These are phyloP conservation scores for Apiospora saccharicola DNA, from an alignment of 2,329 filamentous ascomycete species.

Conservation along the genomic window DNA sequence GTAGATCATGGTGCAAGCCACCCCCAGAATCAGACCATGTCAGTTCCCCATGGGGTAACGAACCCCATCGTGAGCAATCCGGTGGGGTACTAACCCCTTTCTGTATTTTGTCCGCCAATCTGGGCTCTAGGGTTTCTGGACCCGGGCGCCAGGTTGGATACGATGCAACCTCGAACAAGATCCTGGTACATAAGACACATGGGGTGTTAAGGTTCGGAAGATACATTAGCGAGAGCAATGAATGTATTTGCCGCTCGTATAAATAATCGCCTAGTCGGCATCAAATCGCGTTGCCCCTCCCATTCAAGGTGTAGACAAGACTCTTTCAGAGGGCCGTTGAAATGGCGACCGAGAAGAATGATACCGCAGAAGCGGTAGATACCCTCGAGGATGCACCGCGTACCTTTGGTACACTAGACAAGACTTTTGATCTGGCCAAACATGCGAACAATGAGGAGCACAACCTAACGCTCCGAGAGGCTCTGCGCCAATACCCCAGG, in stretches of 20 bases:
- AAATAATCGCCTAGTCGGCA: neutral
- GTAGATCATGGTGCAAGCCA: neutral
- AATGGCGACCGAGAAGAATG: neutral
- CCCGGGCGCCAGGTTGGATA: neutral
- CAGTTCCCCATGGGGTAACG: neutral
- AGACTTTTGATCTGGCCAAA: conserved; percentile 7
- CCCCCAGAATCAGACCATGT: neutral
- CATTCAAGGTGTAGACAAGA: neutral
- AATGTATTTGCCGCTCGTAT: neutral
- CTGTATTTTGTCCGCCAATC: neutral
- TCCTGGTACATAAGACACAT: neutral
- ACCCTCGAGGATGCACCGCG: neutral
- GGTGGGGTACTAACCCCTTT: neutral
- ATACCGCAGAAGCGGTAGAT: neutral
- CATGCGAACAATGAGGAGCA: conserved; percentile 27
- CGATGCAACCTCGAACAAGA: neutral
- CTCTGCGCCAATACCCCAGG: conserved; percentile 25
- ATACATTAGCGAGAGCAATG: neutral
- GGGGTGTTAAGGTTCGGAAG: neutral
- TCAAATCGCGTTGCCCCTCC: neutral
- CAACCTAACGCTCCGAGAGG: conserved; percentile 8
- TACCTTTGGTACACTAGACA: neutral
- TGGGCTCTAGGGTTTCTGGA: neutral
- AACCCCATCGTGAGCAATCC: neutral
- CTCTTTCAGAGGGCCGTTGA: too few relatives aligned